These are phyloP conservation scores for Trichophyton schoenleinii DNA, from an alignment of 2,329 filamentous ascomycete genomes.

Conservation along the genomic window DNA sequence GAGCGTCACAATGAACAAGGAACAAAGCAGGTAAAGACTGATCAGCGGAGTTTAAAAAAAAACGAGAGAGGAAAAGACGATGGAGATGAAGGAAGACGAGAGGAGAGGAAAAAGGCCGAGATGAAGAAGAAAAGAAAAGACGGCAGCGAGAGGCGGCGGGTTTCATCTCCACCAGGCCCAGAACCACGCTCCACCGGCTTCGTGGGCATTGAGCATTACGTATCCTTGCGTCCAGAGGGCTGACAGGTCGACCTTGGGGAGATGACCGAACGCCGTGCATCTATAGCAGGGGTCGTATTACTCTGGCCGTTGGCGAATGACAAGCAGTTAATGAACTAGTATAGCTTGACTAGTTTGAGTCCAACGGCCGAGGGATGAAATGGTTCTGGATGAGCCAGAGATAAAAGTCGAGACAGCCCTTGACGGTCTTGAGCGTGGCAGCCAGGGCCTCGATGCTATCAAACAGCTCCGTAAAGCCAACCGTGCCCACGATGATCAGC, in stretches of 20 bases:
- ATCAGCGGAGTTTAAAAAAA: not conserved
- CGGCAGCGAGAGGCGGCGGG: not conserved
- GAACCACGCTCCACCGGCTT: not conserved
- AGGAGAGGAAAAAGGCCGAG: not conserved
- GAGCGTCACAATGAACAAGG: not conserved
- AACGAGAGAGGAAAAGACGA: not conserved
- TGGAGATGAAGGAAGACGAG: not conserved
- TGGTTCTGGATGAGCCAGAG: constrained; percentile 6
- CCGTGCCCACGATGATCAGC: constrained; percentile 13
- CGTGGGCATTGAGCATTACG: not conserved
- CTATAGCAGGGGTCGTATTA: no score
- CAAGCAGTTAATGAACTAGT: not conserved
- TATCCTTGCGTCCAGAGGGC: not conserved
- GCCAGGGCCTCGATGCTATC: constrained; percentile 5
- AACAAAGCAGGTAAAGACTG: not conserved
- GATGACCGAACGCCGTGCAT: no score
- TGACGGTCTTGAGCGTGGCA: constrained; percentile 4
- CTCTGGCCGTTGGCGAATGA: no score
- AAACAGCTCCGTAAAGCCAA: constrained; percentile 7
- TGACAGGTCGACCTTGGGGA: not conserved
- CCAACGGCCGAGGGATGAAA: not conserved
- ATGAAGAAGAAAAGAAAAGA: not conserved
- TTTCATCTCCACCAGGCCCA: not conserved
- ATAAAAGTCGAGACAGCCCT: constrained; percentile 8
- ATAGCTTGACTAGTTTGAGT: no score